These are phyloP conservation scores for Daedaleopsis sinensis DNA, from an alignment of 768 basidiomycete species.

Conservation along the genomic window DNA sequence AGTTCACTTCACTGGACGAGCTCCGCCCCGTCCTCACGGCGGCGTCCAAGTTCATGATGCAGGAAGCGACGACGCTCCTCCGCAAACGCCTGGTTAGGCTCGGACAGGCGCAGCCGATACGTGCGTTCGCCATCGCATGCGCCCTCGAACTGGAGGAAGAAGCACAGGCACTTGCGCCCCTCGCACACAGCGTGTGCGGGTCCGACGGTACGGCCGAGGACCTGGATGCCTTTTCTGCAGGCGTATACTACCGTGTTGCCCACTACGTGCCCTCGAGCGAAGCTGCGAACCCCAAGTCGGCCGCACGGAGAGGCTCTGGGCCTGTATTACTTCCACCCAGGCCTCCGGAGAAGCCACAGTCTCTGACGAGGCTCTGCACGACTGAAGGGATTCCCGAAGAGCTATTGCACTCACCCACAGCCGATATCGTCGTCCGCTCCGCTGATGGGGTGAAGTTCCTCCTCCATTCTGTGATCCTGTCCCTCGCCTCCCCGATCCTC, in stretches of 20 bases:
- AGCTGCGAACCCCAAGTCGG: not conserved
- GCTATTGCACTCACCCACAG: constrained; percentile 7
- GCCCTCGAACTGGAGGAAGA: constrained; percentile 8
- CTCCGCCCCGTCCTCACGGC: constrained; percentile 24
- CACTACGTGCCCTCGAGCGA: constrained; percentile 12
- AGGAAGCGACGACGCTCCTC: constrained; percentile 17
- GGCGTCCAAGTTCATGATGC: constrained; percentile 27
- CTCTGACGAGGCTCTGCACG: not conserved
- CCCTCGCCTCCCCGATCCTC: constrained; percentile 35
- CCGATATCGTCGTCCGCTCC: constrained; percentile 16
- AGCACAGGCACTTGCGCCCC: constrained; percentile 13
- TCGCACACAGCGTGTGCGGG: constrained; percentile 11
- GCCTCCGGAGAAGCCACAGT: not conserved
- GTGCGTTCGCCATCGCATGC: constrained; percentile 15
- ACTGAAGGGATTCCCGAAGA: constrained; percentile 1
- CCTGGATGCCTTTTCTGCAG: constrained; percentile 15
- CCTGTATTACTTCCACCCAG: not conserved
- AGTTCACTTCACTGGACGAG: constrained; percentile 16
- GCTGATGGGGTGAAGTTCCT: constrained; percentile 13
- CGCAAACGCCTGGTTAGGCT: constrained; percentile 11
- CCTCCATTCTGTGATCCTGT: constrained; percentile 9
- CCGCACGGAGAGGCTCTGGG: not conserved
- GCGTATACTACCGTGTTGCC: constrained; percentile 18
- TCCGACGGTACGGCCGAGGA: constrained; percentile 8
- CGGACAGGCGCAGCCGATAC: constrained; percentile 20